Conservation (phyloP, 2,329 filamentous ascomycete species). For the Epichloe hybrida region DNA sequence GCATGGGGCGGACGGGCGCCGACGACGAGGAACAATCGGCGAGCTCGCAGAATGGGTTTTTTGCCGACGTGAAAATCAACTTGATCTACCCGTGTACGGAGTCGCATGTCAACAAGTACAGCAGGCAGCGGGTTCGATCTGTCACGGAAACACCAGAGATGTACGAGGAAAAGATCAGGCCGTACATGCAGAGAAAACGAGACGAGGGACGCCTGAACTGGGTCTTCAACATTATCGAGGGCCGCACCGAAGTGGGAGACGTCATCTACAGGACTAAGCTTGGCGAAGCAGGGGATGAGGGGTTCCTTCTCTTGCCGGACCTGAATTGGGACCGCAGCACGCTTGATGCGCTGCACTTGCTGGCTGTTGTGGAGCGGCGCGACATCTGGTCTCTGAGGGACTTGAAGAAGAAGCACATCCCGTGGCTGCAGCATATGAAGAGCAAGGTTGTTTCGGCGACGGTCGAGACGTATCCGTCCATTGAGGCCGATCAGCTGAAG, state of each 20-base stretch:
- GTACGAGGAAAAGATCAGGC: slow-evolving; percentile 57
- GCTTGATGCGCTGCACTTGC: slow-evolving; percentile 64
- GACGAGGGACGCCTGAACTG: slow-evolving; percentile 74
- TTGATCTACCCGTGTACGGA: slow-evolving; percentile 87
- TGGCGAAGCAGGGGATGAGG: slow-evolving; percentile 45
- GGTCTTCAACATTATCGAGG: slow-evolving; percentile 95
- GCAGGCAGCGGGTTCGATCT: slow-evolving; percentile 62
- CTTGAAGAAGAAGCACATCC: slow-evolving; percentile 61
- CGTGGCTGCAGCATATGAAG: slow-evolving; percentile 69
- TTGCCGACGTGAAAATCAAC: slow-evolving; percentile 81
- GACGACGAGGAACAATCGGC: neutral
- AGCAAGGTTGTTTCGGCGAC: slow-evolving; percentile 59
- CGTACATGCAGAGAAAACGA: slow-evolving; percentile 67
- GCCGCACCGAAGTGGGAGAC: slow-evolving; percentile 78
- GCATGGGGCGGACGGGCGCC: slow-evolving; percentile 54
- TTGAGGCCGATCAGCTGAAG: slow-evolving; percentile 82
- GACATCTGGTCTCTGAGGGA: slow-evolving; percentile 89
- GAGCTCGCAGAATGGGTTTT: slow-evolving; percentile 31
- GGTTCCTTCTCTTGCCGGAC: slow-evolving; percentile 73
- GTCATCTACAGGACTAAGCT: slow-evolving; percentile 62
- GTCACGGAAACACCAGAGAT: slow-evolving; percentile 78
- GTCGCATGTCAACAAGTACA: slow-evolving; percentile 84
- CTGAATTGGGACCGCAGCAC: slow-evolving; percentile 95
- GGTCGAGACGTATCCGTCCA: slow-evolving; percentile 52
- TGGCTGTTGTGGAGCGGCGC: slow-evolving; percentile 73